These are phyloP conservation scores for Dalbergia cultrata DNA, from an alignment of 306 rosid genomes.

Conservation along the genomic window DNA sequence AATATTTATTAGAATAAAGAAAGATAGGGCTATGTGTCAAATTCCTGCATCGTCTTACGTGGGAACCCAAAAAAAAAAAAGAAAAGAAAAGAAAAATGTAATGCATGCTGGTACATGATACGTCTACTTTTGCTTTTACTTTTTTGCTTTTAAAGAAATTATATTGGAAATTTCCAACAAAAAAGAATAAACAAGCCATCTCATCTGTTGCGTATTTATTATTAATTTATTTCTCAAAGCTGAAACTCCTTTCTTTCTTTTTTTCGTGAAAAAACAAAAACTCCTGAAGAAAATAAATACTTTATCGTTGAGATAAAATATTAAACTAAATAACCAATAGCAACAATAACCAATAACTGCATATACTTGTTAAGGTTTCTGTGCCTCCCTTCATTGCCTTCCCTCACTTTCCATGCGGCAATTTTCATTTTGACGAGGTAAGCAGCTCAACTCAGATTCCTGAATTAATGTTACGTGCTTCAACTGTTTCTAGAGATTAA, in stretches of 20 bases:
- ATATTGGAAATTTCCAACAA: not conserved
- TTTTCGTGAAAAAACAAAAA: conserved; percentile 28
- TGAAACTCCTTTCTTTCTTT: conserved; percentile 23
- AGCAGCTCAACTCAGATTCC: conserved; percentile 42
- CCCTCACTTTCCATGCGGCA: conserved; percentile 31
- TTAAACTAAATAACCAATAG: not conserved
- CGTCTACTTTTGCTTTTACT: conserved; percentile 35
- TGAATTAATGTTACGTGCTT: not conserved
- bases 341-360: not conserved
- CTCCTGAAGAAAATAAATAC: conserved; percentile 5
- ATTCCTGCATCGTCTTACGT: conserved; percentile 12
- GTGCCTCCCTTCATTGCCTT: conserved; percentile 46
- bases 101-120: conserved; percentile 9
- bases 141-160: conserved; percentile 13
- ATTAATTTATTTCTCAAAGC: conserved; percentile 39
- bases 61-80: not conserved
- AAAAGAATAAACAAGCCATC: not conserved
- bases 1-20: not conserved
- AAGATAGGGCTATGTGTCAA: conserved; percentile 42
- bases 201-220: conserved; percentile 17
- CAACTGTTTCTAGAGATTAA: conserved; percentile 25
- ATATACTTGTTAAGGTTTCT: conserved; percentile 49
- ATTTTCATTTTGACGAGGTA: conserved; percentile 51
- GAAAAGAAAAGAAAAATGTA: not conserved
- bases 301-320: conserved; percentile 20